Conservation (phyloP, 179 eudicot species). For the Silene noctiflora region DNA sequence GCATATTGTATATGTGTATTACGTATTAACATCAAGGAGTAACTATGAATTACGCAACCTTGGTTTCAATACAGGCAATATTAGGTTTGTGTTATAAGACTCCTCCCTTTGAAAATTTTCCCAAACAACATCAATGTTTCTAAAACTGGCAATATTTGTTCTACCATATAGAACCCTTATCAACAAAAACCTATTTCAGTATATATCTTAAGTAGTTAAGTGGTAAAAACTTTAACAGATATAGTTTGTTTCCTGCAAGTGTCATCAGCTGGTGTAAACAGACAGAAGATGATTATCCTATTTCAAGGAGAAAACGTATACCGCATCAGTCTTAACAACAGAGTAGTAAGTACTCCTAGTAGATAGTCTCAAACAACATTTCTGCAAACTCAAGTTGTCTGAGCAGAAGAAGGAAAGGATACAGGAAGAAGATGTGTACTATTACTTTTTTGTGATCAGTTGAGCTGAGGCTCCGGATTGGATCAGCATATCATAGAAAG, state of each 20-base stretch:
- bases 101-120: not conserved
- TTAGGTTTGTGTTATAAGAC: not conserved
- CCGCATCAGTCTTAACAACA: not conserved
- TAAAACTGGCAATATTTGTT: not conserved
- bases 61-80: not conserved
- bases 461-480: conserved; percentile 71
- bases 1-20: too few species aligned
- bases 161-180: not conserved
- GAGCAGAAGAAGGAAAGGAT: not conserved
- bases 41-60: too few species aligned
- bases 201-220: not conserved
- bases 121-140: not conserved
- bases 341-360: not conserved
- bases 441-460: conserved; percentile 61
- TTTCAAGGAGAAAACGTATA: not conserved
- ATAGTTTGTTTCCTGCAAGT: not conserved
- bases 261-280: not conserved
- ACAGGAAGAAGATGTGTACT: conserved; percentile 4
- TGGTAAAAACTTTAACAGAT: not conserved
- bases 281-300: not conserved
- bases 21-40: too few species aligned
- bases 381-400: not conserved
- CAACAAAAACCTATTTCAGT: not conserved
- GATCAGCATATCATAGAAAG: conserved; percentile 56
- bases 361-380: not conserved